phyloP scores from a whole-genome alignment of 495 filamentous ascomycete species.

The Trichodelitschia bisporula region DNA sequence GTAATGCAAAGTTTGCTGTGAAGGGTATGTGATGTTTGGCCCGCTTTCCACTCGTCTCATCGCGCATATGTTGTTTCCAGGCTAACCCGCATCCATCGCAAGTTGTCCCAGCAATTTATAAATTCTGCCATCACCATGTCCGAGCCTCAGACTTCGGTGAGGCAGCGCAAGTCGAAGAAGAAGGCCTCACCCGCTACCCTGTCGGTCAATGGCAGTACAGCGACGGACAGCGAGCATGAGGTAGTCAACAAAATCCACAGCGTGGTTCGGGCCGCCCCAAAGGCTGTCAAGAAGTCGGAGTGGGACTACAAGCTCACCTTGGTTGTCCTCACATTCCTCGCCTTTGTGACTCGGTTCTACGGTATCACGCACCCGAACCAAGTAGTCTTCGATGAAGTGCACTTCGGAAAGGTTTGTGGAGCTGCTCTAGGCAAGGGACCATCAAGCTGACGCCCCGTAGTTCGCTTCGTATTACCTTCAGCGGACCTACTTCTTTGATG shows the following conservation, averaged over 20 bases:
- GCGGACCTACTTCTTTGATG: slow-evolving; percentile 98
- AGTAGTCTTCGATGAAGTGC: slow-evolving; percentile 97
- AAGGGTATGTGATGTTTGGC: no score
- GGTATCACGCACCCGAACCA: slow-evolving; percentile 84
- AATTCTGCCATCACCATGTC: no score
- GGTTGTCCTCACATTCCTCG: slow-evolving; percentile 49
- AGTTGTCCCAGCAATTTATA: no score
- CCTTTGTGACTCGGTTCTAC: slow-evolving; percentile 84
- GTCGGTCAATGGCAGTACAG: no score
- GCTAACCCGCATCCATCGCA: no score
- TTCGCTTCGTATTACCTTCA: slow-evolving; percentile 94
- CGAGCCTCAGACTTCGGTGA: no score
- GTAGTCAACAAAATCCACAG: background rate
- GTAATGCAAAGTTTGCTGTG: no score
- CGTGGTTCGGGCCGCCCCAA: background rate
- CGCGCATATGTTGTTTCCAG: no score
- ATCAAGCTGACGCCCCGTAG: slow-evolving; percentile 19
- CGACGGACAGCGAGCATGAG: background rate
- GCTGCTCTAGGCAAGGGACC: slow-evolving; percentile 1
- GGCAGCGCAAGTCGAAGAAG: no score
- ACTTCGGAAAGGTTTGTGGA: slow-evolving; percentile 81
- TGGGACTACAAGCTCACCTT: slow-evolving; percentile 73
- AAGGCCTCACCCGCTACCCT: no score
- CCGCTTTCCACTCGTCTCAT: no score
- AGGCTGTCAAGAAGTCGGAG: slow-evolving; percentile 21